Conservation (phyloP, 2,329 filamentous ascomycete genomes). For the Trichoderma sp. region DNA sequence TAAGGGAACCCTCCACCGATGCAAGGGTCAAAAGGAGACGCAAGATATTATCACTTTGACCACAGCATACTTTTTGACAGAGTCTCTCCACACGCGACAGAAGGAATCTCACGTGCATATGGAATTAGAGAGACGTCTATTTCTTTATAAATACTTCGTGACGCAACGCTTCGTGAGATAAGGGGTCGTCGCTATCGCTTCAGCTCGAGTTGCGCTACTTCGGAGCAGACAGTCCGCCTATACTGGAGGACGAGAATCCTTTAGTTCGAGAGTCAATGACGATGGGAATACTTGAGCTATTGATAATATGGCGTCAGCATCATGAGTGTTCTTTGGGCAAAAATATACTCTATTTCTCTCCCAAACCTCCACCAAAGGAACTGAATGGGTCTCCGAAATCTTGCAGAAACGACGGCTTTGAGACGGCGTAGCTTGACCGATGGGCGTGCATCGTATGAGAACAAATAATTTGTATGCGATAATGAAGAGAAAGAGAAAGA, state of each 20-base stretch:
- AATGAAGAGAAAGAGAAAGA: neutral
- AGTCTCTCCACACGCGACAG: neutral
- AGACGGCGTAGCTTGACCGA: neutral
- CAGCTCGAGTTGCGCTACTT: neutral
- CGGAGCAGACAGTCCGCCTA: neutral
- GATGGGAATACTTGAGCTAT: neutral
- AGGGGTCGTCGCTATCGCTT: neutral
- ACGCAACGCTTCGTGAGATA: rapidly evolving
- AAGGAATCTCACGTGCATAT: rapidly evolving
- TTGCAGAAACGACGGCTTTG: neutral
- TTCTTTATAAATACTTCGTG: neutral
- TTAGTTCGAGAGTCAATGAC: too few species aligned
- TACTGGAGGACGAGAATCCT: neutral
- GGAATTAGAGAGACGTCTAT: neutral
- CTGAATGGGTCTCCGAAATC: neutral
- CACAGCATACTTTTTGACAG: too few species aligned
- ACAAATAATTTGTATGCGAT: neutral
- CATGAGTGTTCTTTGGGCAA: neutral
- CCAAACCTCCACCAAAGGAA: neutral
- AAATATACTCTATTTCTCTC: neutral
- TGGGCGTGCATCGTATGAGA: neutral
- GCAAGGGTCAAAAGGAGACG: too few species aligned
- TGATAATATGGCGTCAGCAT: neutral
- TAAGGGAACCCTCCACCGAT: too few species aligned
- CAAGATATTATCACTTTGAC: too few species aligned